Conservation (phyloP, 139 green algal genomes). For the Closterium sp. region DNA sequence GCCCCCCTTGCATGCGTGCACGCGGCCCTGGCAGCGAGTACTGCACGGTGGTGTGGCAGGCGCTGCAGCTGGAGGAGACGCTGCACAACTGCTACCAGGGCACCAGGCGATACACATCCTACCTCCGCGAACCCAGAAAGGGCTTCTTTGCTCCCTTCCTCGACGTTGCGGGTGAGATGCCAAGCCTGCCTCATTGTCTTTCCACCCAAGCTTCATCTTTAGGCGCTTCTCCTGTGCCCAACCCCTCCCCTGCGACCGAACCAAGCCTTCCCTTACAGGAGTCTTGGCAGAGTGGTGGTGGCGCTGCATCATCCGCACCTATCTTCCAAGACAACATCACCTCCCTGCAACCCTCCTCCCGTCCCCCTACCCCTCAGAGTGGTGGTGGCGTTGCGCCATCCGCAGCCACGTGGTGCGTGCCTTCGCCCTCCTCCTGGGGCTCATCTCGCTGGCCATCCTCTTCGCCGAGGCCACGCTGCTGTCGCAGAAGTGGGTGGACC, state of each 20-base stretch:
- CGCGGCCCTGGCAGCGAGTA: slow-evolving; percentile 56
- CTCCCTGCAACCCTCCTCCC: background rate
- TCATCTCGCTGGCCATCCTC: slow-evolving; percentile 67
- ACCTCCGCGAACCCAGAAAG: background rate
- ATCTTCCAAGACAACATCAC: background rate
- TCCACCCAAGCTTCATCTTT: no score
- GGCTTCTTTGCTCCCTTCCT: background rate
- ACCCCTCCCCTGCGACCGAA: no score
- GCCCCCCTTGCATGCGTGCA: background rate
- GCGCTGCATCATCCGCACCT: background rate
- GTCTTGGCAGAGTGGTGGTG: background rate
- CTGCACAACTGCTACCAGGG: slow-evolving; percentile 54
- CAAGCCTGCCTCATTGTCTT: background rate
- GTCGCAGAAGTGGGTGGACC: slow-evolving; percentile 64
- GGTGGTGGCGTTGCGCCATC: slow-evolving; percentile 45
- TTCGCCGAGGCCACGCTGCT: slow-evolving; percentile 86
- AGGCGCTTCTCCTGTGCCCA: no score
- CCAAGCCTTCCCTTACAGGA: no score
- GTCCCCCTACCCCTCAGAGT: slow-evolving; percentile 23
- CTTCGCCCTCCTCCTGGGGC: slow-evolving; percentile 54
- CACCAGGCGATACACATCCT: background rate
- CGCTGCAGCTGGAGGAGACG: slow-evolving; percentile 68
- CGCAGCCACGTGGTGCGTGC: slow-evolving; percentile 50
- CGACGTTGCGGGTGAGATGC: background rate
- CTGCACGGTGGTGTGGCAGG: slow-evolving; percentile 61